phyloP scores from a whole-genome alignment of 2,329 filamentous ascomycete species.

The Fusarium zealandicum region DNA sequence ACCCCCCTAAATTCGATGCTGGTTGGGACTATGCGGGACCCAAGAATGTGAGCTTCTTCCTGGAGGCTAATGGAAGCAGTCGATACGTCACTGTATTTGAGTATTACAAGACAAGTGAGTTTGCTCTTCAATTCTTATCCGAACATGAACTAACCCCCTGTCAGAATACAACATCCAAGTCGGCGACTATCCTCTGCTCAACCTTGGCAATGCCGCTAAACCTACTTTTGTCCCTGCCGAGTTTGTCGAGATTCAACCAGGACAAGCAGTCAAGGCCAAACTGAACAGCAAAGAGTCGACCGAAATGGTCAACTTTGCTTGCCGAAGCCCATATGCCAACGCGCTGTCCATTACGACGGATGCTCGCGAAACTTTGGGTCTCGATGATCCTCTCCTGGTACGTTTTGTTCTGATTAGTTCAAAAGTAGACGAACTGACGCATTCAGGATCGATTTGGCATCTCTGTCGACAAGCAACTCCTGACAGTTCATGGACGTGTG shows the following conservation, averaged over 20 bases:
- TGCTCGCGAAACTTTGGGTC: constrained; percentile 64
- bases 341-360: constrained; percentile 68
- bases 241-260: constrained; percentile 67
- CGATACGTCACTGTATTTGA: constrained; percentile 51
- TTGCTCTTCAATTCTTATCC: not conserved
- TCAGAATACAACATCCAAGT: constrained; percentile 48
- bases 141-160: constrained; percentile 10
- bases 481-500: constrained; percentile 77
- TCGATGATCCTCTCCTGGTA: constrained; percentile 58
- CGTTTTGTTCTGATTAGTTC: not conserved
- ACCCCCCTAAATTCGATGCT: constrained; percentile 35
- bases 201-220: constrained; percentile 64
- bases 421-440: constrained; percentile 16
- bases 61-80: constrained; percentile 36
- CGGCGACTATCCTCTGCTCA: constrained; percentile 65
- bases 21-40: constrained; percentile 45
- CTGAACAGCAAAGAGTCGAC: constrained; percentile 67
- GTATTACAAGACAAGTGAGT: constrained; percentile 53
- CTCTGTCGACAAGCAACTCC: constrained; percentile 63
- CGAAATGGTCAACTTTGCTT: constrained; percentile 76
- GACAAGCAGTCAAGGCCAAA: constrained; percentile 68
- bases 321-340: constrained; percentile 70
- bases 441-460: constrained; percentile 64
- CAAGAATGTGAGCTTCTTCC: constrained; percentile 44
- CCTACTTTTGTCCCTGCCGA: constrained; percentile 74